Conservation (phyloP, 805 yeast species). For the Ogataea ganodermae region DNA sequence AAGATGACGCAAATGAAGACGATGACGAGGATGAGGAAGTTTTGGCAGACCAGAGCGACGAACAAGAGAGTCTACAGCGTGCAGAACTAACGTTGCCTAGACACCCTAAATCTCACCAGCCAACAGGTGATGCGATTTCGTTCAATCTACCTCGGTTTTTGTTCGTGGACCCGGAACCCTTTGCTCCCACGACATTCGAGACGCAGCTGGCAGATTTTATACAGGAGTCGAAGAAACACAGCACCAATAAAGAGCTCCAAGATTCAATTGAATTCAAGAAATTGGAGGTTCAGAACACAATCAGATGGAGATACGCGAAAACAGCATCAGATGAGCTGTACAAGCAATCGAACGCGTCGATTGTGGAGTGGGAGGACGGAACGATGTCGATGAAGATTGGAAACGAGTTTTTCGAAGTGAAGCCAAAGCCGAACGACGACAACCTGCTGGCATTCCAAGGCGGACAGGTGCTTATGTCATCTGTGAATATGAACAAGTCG, state of each 20-base stretch:
- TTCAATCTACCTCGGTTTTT: constrained; percentile 82
- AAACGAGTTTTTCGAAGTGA: constrained; percentile 79
- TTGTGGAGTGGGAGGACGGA: constrained; percentile 95
- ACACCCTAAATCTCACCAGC: constrained; percentile 49
- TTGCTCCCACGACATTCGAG: constrained; percentile 61
- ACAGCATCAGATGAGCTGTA: constrained; percentile 69
- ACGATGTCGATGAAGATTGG: constrained; percentile 84
- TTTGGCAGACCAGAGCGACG: constrained; percentile 38
- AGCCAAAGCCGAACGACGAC: constrained; percentile 63
- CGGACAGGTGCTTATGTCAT: constrained; percentile 69
- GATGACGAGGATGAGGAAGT: constrained; percentile 38
- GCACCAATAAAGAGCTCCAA: constrained; percentile 52
- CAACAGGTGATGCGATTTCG: constrained; percentile 36
- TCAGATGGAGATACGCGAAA: constrained; percentile 91
- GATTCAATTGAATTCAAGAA: constrained; percentile 43
- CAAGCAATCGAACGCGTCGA: constrained; percentile 86
- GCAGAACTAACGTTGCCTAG: constrained; percentile 49
- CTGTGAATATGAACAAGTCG: constrained; percentile 61
- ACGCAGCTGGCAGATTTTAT: constrained; percentile 52
- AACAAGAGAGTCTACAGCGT: constrained; percentile 30
- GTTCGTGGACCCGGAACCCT: constrained; percentile 81
- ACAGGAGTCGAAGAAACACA: constrained; percentile 38
- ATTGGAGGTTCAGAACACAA: constrained; percentile 54
- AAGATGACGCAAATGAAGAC: not conserved
- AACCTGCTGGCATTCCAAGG: constrained; percentile 72